Conservation (phyloP, 108 stramenopile genomes). For the Pseudonitzschia multiseries region DNA sequence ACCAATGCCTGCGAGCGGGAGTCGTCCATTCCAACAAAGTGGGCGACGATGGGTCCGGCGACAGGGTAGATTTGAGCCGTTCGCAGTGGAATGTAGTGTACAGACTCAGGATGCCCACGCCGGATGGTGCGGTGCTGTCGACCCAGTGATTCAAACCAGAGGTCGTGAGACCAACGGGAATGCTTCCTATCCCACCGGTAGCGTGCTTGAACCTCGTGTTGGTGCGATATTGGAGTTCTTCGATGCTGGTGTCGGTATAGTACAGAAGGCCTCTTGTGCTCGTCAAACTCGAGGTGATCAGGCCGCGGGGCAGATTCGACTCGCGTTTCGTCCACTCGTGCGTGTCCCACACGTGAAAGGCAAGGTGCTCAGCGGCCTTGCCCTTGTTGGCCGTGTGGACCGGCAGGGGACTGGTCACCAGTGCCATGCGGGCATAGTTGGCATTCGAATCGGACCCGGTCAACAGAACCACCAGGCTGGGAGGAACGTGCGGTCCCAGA, state of each 20-base stretch:
- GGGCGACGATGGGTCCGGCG: slow-evolving; percentile 1
- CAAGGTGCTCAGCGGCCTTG: background rate
- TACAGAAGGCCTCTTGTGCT: slow-evolving; percentile 29
- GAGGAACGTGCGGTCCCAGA: slow-evolving; percentile 45
- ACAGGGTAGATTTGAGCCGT: slow-evolving; percentile 25
- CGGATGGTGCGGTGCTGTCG: slow-evolving; percentile 42
- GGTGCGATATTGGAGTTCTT: slow-evolving; percentile 32
- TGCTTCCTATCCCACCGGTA: slow-evolving; percentile 19
- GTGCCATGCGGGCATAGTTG: slow-evolving; percentile 28
- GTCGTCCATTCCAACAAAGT: slow-evolving; percentile 39
- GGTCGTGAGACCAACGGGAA: slow-evolving; percentile 58
- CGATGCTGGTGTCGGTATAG: slow-evolving; percentile 21
- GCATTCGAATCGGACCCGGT: slow-evolving; percentile 26
- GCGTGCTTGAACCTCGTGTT: background rate
- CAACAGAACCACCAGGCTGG: slow-evolving; percentile 22
- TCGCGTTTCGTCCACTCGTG: slow-evolving; percentile 23
- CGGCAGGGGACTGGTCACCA: slow-evolving; percentile 31
- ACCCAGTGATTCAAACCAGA: slow-evolving; percentile 43
- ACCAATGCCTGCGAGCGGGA: slow-evolving; percentile 72
- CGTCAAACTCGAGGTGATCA: slow-evolving; percentile 19
- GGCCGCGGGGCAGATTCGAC: slow-evolving; percentile 13
- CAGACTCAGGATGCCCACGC: slow-evolving; percentile 48
- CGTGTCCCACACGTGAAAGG: slow-evolving; percentile 28
- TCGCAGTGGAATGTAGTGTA: slow-evolving; percentile 60
- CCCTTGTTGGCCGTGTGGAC: slow-evolving; percentile 6